Percentiles rank a stretch among this genome's conserved stretches.
Conservation (phyloP, 2,329 filamentous ascomycete species). For the Penicillium psychrosexuale region DNA sequence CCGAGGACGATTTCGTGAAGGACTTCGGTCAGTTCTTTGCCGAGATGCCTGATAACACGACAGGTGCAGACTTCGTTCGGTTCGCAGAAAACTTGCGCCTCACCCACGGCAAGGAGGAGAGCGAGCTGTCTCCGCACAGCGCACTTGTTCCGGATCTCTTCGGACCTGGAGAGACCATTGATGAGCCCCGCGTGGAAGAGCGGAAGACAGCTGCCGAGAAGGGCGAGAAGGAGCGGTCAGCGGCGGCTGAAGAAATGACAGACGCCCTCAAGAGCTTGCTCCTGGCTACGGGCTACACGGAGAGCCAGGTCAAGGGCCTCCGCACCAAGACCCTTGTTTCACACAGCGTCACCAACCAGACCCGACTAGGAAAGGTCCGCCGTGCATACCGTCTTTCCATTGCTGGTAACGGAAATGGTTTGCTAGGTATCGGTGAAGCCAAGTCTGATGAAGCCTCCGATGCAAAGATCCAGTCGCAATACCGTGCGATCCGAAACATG, state of each 20-base stretch:
- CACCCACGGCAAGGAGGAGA: constrained; percentile 50
- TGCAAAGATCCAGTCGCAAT: constrained; percentile 68
- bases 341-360: constrained; percentile 84
- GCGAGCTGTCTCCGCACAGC: constrained; percentile 49
- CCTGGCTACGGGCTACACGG: constrained; percentile 55
- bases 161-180: constrained; percentile 39
- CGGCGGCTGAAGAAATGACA: constrained; percentile 33
- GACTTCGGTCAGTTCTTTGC: constrained; percentile 52
- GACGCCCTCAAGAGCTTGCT: constrained; percentile 51
- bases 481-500: constrained; percentile 87
- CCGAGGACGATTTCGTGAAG: constrained; percentile 58
- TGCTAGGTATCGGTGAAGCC: constrained; percentile 83
- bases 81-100: constrained; percentile 49
- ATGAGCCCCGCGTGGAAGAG: constrained; percentile 26
- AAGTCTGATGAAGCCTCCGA: constrained; percentile 74
- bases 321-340: constrained; percentile 69
- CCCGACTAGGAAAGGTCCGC: constrained; percentile 87
- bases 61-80: constrained; percentile 40
- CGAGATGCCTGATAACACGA: constrained; percentile 53
- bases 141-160: constrained; percentile 53
- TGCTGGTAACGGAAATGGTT: constrained; percentile 81
- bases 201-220: constrained; percentile 26
- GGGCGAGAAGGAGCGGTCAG: constrained; percentile 28
- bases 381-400: constrained; percentile 73
- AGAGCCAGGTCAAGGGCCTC: constrained; percentile 51